phyloP scores from a whole-genome alignment of 306 rosid species.

The Dalbergia cochinchinensis region DNA sequence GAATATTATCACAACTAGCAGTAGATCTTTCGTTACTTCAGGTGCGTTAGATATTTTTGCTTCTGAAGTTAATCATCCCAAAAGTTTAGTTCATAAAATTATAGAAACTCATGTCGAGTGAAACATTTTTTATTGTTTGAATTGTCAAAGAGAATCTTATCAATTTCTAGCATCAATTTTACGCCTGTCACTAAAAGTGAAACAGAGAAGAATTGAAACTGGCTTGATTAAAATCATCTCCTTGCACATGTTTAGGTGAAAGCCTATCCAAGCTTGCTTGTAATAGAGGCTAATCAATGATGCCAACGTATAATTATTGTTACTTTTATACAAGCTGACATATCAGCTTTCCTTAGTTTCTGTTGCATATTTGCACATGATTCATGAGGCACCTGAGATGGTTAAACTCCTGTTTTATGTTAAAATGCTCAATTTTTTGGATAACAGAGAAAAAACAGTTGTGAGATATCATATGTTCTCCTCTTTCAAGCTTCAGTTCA shows the following conservation, averaged over 20 bases:
- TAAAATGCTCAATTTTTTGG: background rate
- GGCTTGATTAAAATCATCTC: conserved; percentile 8
- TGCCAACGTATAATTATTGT: conserved; percentile 5
- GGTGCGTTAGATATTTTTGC: conserved; percentile 52
- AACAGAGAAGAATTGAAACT: conserved; percentile 14
- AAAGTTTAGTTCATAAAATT: conserved; percentile 7
- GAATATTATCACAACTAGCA: conserved; percentile 82
- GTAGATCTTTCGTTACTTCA: conserved; percentile 81
- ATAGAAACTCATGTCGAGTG: background rate
- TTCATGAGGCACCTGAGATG: background rate
- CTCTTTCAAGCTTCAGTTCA: background rate
- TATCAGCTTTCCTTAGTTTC: background rate
- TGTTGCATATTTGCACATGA: background rate
- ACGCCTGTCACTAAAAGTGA: background rate
- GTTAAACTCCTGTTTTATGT: background rate
- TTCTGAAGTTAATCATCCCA: conserved; percentile 11
- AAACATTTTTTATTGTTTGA: conserved; percentile 15
- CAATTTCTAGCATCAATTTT: background rate
- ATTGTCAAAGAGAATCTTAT: background rate
- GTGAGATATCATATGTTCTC: background rate
- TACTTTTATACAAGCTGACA: background rate
- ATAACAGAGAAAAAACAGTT: background rate
- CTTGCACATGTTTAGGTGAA: background rate
- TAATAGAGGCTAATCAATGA: background rate
- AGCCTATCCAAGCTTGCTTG: background rate